Percentiles rank a stretch among this genome's conserved stretches.
phyloP scores from a whole-genome alignment of 306 rosid species.

The Inga oerstediana region DNA sequence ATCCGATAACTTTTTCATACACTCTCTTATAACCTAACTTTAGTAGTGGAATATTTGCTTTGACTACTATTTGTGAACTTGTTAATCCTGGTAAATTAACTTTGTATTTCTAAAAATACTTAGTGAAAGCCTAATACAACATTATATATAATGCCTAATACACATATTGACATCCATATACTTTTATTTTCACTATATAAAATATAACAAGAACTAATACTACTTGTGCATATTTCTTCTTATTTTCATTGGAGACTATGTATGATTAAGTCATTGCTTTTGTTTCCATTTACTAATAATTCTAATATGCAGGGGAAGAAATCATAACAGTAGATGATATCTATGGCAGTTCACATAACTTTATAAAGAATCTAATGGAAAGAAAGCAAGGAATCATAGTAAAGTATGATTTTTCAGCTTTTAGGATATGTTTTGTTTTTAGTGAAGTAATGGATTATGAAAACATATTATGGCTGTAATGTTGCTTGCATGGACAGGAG shows the following conservation, averaged over 20 bases:
- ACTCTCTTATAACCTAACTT: conserved; percentile 25
- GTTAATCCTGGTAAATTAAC: conserved; percentile 57
- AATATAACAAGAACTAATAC: background rate
- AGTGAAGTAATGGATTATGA: background rate
- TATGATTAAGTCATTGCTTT: background rate
- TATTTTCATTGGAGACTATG: background rate
- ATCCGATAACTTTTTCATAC: background rate
- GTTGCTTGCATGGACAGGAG: conserved; percentile 55
- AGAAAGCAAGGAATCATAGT: conserved; percentile 38
- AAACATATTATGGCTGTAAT: conserved; percentile 23
- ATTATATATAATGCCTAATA: too few species aligned
- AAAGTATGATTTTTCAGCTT: conserved; percentile 54
- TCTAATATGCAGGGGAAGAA: conserved; percentile 68
- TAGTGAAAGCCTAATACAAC: background rate
- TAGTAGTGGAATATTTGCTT: conserved; percentile 96
- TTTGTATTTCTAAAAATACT: background rate
- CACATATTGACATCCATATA: too few species aligned
- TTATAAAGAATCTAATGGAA: conserved; percentile 7
- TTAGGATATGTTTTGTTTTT: conserved; percentile 22
- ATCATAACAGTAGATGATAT: conserved; percentile 86
- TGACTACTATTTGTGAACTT: conserved; percentile 76
- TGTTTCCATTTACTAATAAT: too few species aligned
- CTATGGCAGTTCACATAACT: conserved; percentile 84
- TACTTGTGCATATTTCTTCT: background rate
- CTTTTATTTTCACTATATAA: too few species aligned